Evolutionary conservation across 208 protist species (phyloP), one percentile per base, ranked within the genome.

Genomic region (Leishmania lainsoni): DNA sequence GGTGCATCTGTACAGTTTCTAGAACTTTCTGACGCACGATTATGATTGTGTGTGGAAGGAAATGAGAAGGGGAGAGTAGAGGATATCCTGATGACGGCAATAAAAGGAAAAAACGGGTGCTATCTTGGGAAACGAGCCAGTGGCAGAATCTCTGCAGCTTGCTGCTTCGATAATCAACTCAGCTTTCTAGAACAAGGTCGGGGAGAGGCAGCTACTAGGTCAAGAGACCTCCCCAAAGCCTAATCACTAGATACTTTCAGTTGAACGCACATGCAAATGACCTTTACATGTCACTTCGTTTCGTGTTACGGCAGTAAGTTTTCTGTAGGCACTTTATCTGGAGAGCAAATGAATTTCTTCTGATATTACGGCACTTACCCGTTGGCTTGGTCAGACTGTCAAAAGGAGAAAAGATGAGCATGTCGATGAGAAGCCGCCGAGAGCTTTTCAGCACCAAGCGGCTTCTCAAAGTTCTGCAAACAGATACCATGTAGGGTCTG

Each of bases 1-100:
- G 78, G 49, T 74, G 79, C 79, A 84, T 86, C 8, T 71, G 61
- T 76, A 48, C 75, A 32, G 5, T 45, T 54, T 59, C n/a, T n/a
- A 29, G 12, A 42, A 42, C 22, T 75, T 79, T 78, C 59, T 85
- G 80, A 59, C 29, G 14, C 26, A 42, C 66, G 48, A 58, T 32
- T 75, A 35, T 1, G 51, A 32, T 5, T 69, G 54, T 69, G 52
- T 2, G 39, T 59, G 12, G 9, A 59, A 78, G 45, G 32, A 5
- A 66, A 59, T 39, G 51, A 54, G 52, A 54, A 82, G 26, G 56
- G 26, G 52, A 20, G 2, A 35, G 9, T n/a, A 75, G n/a, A 66
- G 20, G 39, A 2, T 3, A 51, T n/a, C 42, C 5, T 42, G 65
- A 6, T 4, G 42, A 17, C n/a, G 29, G 20, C 26, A 66, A 22